Evolutionary conservation across 2,329 filamentous ascomycete species (phyloP), one percentile per base, ranked within the genome.

Genomic region (Drechslerella dactyloides): DNA sequence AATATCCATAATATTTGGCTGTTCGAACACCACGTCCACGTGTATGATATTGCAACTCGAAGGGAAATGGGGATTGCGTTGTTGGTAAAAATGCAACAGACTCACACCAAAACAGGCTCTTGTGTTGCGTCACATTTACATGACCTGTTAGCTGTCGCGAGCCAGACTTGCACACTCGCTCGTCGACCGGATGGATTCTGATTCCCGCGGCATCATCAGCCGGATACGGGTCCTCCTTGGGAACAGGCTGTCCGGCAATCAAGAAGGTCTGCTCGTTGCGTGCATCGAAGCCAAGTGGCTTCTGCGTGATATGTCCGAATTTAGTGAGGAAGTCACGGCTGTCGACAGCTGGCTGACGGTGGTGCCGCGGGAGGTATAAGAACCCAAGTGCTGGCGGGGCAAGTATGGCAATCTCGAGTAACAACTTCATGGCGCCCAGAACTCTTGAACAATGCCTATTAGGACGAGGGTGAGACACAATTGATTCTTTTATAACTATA

Each of bases 81-180:
- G 66, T 17, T 13, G n/a, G 1, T 1, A 1, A 62, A 69, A 69
- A 53, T 69, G 17, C 65, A 69, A 69, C 65, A 62, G 23, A 58
- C 66, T 55, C 40, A 72, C 66, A 72, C 30, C 63, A 72, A 52
- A 72, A 72, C 11, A 72, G 42, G 42, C 66, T 72, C 21, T 65
- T 72, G 54, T 63, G 59, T 55, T 64, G 50, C 2, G 66, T 64
- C 15, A 72, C 66, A 55, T 72, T 72, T 10, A 72, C 54, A 40
- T 72, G 66, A 2, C 66, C 66, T 2, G 66, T 65, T 10, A 72
- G 37, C 33, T 72, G 66, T 19, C 60, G 53, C 59, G 66, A 59
- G 5, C 66, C 66, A 5, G 66, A 63, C 27, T 72, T 64, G 59
- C 66, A 72, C 2, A 60, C 40, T 17, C 59, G 40, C 24, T 72